Evolutionary conservation across 805 yeast species (phyloP).

Genomic region (Candida coleopterorum): DNA sequence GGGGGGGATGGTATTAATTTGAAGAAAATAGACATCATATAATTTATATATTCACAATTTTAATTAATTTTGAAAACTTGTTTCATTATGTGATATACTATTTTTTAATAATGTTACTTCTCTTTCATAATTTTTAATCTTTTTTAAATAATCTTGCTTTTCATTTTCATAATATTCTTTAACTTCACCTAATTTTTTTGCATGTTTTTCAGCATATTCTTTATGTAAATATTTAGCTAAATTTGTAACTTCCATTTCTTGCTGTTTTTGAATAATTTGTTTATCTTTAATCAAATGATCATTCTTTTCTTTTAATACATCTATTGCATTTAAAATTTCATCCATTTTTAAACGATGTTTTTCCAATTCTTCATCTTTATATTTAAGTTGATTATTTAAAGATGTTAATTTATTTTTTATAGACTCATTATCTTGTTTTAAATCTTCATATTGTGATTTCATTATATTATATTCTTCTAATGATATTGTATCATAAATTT

Average conservation of each 20-base stretch:
- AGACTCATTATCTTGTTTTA: constrained; percentile 7
- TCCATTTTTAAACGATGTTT: constrained; percentile 27
- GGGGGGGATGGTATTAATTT: too few species aligned
- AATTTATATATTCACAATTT: too few species aligned
- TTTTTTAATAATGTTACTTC: constrained; percentile 49
- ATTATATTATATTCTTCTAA: constrained; percentile 4
- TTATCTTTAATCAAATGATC: constrained; percentile 5
- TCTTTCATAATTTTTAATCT: constrained; percentile 42
- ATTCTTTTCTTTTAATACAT: constrained; percentile 10
- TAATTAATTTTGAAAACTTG: not conserved
- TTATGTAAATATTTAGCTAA: constrained; percentile 66
- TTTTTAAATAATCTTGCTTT: constrained; percentile 38
- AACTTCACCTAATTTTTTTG: constrained; percentile 58
- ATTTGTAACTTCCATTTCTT: constrained; percentile 51
- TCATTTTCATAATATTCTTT: constrained; percentile 28
- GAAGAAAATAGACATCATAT: not conserved
- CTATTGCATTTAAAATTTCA: constrained; percentile 22
- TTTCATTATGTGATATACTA: not conserved
- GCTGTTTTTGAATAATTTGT: constrained; percentile 35
- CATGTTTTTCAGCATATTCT: constrained; percentile 75
- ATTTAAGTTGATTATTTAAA: constrained; percentile 6
- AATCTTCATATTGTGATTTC: constrained; percentile 8
- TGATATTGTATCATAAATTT: not conserved
- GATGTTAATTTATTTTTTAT: constrained; percentile 5
- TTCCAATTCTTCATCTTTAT: constrained; percentile 24